Evolutionary conservation across 768 basidiomycete species (phyloP).

Genomic region (Panaeolus papilionaceus): DNA sequence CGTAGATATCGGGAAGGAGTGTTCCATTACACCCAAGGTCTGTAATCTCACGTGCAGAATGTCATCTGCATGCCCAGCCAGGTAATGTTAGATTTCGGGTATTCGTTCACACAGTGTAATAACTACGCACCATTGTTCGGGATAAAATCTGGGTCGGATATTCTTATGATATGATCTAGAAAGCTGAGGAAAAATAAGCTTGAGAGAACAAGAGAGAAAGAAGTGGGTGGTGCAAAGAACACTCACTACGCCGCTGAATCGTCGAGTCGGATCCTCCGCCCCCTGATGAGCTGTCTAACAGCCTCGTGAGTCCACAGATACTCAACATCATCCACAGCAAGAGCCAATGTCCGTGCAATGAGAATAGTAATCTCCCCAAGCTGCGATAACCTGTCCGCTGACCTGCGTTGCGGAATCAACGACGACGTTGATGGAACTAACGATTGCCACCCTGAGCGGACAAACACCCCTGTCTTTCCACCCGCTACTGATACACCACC

Average conservation of each 20-base stretch:
- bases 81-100: neutral
- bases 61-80: slow-evolving; percentile 56
- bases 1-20: slow-evolving; percentile 71
- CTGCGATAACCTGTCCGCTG: neutral
- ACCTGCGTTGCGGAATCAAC: slow-evolving; percentile 38
- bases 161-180: slow-evolving; percentile 66
- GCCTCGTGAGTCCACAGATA: slow-evolving; percentile 75
- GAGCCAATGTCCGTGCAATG: slow-evolving; percentile 60
- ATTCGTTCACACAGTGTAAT: slow-evolving; percentile 3
- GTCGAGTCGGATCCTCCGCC: slow-evolving; percentile 69
- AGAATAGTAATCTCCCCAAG: slow-evolving; percentile 44
- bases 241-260: slow-evolving; percentile 81
- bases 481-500: slow-evolving; percentile 67
- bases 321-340: slow-evolving; percentile 56
- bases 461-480: slow-evolving; percentile 66
- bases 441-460: slow-evolving; percentile 77
- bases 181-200: slow-evolving; percentile 53
- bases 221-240: slow-evolving; percentile 13
- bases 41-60: slow-evolving; percentile 81
- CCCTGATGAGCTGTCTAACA: slow-evolving; percentile 60
- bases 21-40: slow-evolving; percentile 81
- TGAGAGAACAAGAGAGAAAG: slow-evolving; percentile 11
- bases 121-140: slow-evolving; percentile 64
- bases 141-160: slow-evolving; percentile 71
- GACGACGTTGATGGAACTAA: slow-evolving; percentile 52